Evolutionary conservation across 2,329 filamentous ascomycete species (phyloP), one percentile per base, ranked within the genome.

Genomic region (Colletotrichum orchidophilum): DNA sequence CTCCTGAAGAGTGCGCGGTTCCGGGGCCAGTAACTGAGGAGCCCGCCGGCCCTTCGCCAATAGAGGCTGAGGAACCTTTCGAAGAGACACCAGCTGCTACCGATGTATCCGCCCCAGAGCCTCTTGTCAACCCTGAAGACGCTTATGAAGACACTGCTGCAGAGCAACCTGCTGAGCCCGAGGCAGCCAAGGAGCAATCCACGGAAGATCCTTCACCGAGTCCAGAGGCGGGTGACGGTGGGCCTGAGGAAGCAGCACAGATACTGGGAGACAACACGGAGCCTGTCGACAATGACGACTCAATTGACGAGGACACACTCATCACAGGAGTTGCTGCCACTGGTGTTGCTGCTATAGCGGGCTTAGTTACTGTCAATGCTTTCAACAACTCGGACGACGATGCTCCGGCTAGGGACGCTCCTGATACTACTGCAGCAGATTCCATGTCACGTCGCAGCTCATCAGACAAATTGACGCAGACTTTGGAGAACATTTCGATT

Each of bases 381-480:
- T 18, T 15, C 9, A 52, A 55, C 18, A 57, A 58, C 26, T 68
- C 58, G 5, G 39, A 21, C 54, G 24, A 66, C 12, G 62, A 71
- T 21, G 61, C 21, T 24, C 24, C 46, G 3, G 12, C 55, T 11
- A 60, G 13, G 27, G 42, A 55, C 12, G 8, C 49, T 18, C n/a
- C 35, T 1, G 18, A 26, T 24, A 9, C 27, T 3, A 18, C 18
- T 13, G 26, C 26, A 21, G 52, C 46, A 26, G 49, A 57, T 5
- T 18, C 24, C 8, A 35, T 71, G 26, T 55, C 70, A 31, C 64
- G 35, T 26, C 66, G 63, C 9, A 35, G 52, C 24, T 73, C 70
- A 21, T 73, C 63, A 29, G 70, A 73, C 46, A 73, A 73, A 15
- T 59, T 73, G 35, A 73, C 63, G 8, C 72, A 73, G 42, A 71